Evolutionary conservation across 2,329 filamentous ascomycete species (phyloP).

Genomic region (Trichoderma simmonsii): DNA sequence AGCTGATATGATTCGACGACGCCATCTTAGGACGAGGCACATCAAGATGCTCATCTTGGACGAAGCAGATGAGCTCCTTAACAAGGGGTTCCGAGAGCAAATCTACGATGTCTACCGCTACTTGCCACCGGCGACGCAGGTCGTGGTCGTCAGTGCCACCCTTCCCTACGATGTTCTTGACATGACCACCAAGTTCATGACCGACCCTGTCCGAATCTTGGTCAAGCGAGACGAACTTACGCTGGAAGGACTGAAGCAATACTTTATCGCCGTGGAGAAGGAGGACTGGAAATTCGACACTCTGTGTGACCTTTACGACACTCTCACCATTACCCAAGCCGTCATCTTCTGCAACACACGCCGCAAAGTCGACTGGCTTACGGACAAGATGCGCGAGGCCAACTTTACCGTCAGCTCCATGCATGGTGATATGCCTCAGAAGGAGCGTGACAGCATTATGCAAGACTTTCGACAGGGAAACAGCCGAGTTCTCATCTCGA

Average conservation of each 20-base stretch:
- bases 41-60: conserved; percentile 64
- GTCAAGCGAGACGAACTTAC: conserved; percentile 99
- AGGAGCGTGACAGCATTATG: conserved; percentile 98
- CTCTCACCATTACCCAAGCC: conserved; percentile 95
- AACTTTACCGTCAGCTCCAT: conserved; percentile 99
- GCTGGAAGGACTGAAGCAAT: conserved; percentile 95
- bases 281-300: conserved; percentile 99
- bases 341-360: conserved; percentile 99
- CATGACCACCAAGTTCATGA: conserved; percentile 99
- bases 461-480: conserved; percentile 97
- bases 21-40: conserved; percentile 56
- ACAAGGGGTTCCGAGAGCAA: conserved; percentile 94
- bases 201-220: conserved; percentile 89
- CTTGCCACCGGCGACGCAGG: conserved; percentile 91
- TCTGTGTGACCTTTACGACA: conserved; percentile 97
- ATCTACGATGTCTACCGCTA: conserved; percentile 99
- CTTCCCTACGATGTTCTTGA: conserved; percentile 97
- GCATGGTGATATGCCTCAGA: conserved; percentile 99
- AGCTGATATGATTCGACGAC: conserved; percentile 59
- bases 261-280: conserved; percentile 98
- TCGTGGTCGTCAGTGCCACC: conserved; percentile 96
- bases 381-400: conserved; percentile 97
- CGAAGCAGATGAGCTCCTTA: conserved; percentile 65
- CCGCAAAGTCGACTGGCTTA: conserved; percentile 98
- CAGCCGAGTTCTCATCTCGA: conserved; percentile 92